Percentiles rank a stretch among this genome's conserved stretches.
phyloP scores from a whole-genome alignment of 768 basidiomycete genomes.

The Mycena haematopus region DNA sequence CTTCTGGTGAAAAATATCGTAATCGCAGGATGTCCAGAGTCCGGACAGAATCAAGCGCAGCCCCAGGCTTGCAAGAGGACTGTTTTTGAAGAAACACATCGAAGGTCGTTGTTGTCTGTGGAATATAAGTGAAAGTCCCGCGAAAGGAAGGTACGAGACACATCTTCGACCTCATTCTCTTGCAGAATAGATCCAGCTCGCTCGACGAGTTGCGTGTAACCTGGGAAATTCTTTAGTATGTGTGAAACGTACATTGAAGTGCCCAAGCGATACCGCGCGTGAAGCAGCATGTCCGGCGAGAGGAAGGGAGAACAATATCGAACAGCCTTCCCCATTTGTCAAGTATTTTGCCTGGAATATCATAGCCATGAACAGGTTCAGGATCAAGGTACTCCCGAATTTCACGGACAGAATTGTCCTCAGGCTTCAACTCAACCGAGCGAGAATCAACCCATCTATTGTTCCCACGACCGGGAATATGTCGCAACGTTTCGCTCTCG shows the following conservation, averaged over 20 bases:
- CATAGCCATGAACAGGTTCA: constrained; percentile 29
- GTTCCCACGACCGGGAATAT: constrained; percentile 56
- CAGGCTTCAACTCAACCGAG: neutral
- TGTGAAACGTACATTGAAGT: constrained; percentile 4
- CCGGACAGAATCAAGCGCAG: constrained; percentile 63
- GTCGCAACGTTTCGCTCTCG: constrained; percentile 47
- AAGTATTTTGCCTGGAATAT: constrained; percentile 67
- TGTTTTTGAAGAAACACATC: constrained; percentile 76
- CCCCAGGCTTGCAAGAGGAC: constrained; percentile 55
- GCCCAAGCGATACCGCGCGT: constrained; percentile 68
- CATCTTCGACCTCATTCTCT: constrained; percentile 70
- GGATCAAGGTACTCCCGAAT: constrained; percentile 23
- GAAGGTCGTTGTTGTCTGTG: constrained; percentile 60
- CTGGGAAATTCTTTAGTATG: constrained; percentile 40
- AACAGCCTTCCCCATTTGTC: constrained; percentile 81
- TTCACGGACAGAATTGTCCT: constrained; percentile 8
- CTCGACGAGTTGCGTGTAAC: constrained; percentile 80
- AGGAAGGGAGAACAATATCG: constrained; percentile 75
- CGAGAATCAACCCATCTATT: constrained; percentile 12
- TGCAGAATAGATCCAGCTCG: constrained; percentile 81
- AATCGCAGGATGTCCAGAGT: constrained; percentile 87
- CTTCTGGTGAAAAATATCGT: constrained; percentile 78
- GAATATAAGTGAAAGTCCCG: constrained; percentile 32
- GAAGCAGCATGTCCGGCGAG: constrained; percentile 76
- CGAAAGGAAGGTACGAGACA: constrained; percentile 36